Evolutionary conservation across 371 early-diverging fungal species (phyloP).

Genomic region (Smittium mucronatum): DNA sequence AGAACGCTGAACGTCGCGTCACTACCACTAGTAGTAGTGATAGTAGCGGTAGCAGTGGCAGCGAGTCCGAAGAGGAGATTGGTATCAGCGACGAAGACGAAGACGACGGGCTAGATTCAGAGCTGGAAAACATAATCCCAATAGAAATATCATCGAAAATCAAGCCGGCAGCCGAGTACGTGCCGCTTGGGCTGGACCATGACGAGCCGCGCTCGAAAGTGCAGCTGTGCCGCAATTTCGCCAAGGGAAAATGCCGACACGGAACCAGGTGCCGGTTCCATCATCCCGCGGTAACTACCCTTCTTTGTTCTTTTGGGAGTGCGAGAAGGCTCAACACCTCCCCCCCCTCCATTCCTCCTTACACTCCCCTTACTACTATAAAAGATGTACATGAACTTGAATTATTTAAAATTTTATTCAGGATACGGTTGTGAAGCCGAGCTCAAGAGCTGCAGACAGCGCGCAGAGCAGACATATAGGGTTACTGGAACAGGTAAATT

Average conservation of each 20-base stretch:
- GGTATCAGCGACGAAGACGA: no score
- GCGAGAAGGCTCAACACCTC: no score
- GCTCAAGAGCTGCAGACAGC: no score
- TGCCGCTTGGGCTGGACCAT: not conserved
- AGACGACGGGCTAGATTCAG: not conserved
- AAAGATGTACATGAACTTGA: no score
- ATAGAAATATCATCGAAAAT: not conserved
- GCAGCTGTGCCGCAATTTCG: not conserved
- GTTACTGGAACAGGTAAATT: no score
- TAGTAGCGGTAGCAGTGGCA: not conserved
- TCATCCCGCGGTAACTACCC: conserved; percentile 9
- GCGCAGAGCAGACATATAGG: no score
- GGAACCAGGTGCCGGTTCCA: not conserved
- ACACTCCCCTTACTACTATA: no score
- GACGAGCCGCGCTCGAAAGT: not conserved
- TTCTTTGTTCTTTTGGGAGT: no score
- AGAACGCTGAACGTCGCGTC: not conserved
- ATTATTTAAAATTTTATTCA: no score
- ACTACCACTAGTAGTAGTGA: not conserved
- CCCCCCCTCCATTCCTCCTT: no score
- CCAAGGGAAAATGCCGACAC: not conserved
- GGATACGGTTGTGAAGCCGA: no score
- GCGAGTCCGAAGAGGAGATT: not conserved
- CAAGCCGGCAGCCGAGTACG: not conserved
- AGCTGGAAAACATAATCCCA: not conserved